A percentile compares a stretch with the other conserved stretches of the same genome.
Conservation (phyloP, 208 protist genomes). For the Naegleria fowleri region DNA sequence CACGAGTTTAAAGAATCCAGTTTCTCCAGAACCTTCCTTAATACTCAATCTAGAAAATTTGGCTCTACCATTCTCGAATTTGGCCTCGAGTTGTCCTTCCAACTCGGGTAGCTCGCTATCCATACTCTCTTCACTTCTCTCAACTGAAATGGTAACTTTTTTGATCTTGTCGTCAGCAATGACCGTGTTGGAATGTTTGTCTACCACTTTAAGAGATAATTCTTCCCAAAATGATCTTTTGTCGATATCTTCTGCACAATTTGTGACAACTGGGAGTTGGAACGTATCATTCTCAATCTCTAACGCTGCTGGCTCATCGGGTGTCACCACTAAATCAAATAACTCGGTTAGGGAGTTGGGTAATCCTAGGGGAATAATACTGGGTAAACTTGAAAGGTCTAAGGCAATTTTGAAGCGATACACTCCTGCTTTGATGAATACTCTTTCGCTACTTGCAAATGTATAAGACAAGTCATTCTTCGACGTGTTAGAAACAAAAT, state of each 20-base stretch:
- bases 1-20: background rate
- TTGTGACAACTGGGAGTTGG: background rate
- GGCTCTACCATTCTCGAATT: background rate
- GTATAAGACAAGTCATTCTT: background rate
- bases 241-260: background rate
- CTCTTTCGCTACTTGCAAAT: background rate
- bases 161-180: background rate
- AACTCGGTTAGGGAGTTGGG: background rate
- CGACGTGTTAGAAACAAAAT: background rate
- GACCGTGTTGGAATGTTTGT: background rate
- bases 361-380: background rate
- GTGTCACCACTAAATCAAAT: background rate
- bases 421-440: background rate
- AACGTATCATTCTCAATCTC: background rate
- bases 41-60: background rate
- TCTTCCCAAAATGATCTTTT: background rate
- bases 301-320: background rate
- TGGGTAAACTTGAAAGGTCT: background rate
- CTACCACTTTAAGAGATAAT: background rate
- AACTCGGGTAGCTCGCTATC: background rate
- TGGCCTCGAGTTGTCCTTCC: background rate
- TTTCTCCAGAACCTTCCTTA: background rate
- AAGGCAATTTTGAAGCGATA: background rate
- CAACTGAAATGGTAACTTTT: background rate
- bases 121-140: background rate